phyloP scores from a whole-genome alignment of 164 flowering plant genomes.

The Umbellularia californica region DNA sequence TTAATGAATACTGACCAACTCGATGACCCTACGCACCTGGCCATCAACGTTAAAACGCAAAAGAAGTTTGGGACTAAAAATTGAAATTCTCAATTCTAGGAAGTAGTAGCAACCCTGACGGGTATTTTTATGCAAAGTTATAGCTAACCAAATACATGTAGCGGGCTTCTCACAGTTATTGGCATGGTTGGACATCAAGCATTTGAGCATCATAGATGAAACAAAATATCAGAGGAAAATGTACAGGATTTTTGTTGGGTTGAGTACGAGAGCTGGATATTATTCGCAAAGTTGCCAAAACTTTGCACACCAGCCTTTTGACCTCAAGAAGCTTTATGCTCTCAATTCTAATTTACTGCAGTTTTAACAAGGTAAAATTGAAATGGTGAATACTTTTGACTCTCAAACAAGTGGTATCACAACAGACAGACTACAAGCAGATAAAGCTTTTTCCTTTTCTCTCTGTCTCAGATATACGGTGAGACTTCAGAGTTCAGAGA shows the following conservation, averaged over 20 bases:
- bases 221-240: too few relatives aligned
- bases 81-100: neutral
- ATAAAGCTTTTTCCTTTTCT: too few relatives aligned
- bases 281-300: neutral
- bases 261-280: too few relatives aligned
- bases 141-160: neutral
- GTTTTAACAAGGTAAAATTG: neutral
- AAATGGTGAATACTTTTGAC: neutral
- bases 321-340: neutral
- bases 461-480: too few relatives aligned
- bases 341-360: too few relatives aligned
- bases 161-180: neutral
- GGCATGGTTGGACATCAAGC: neutral
- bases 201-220: neutral
- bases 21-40: neutral
- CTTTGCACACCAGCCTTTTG: too few relatives aligned
- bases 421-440: too few relatives aligned
- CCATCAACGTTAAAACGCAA: neutral
- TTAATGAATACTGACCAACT: neutral
- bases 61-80: neutral
- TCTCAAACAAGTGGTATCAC: neutral
- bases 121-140: neutral
- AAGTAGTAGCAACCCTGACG: neutral
- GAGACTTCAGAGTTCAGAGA: too few relatives aligned
- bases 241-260: too few relatives aligned